phyloP scores from a whole-genome alignment of 257 asterid genomes.

The Solanum pimpinellifolium region DNA sequence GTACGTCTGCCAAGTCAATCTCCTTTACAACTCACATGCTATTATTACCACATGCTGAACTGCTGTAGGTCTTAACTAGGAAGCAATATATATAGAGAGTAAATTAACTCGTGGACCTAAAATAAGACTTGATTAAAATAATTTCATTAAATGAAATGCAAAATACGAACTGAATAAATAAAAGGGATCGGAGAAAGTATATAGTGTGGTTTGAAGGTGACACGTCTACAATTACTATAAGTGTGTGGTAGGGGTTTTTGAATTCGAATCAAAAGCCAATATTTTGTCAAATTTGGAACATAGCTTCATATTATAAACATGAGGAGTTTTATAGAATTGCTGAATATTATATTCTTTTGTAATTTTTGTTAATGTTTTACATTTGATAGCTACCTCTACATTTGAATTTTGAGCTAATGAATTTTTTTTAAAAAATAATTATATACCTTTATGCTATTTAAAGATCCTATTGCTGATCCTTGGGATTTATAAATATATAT shows the following conservation, averaged over 20 bases:
- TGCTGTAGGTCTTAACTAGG: background rate
- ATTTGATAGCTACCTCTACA: background rate
- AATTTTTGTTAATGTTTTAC: background rate
- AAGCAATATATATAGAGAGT: too few species aligned
- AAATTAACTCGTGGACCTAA: background rate
- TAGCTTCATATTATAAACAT: background rate
- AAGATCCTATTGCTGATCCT: background rate
- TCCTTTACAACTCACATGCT: background rate
- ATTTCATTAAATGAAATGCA: background rate
- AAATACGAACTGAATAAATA: background rate
- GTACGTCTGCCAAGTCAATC: background rate
- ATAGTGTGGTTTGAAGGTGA: background rate
- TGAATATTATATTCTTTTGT: background rate
- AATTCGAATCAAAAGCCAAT: background rate
- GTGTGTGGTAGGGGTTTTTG: background rate
- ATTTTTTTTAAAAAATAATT: background rate
- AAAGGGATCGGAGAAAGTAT: background rate
- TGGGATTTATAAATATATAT: background rate
- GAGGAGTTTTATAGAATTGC: background rate
- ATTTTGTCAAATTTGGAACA: background rate
- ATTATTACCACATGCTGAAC: background rate
- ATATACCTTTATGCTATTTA: background rate
- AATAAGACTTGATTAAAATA: background rate
- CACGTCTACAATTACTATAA: background rate
- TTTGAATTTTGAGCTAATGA: background rate